Conservation (phyloP, 2,329 filamentous ascomycete genomes). For the Penicillium sp. region DNA sequence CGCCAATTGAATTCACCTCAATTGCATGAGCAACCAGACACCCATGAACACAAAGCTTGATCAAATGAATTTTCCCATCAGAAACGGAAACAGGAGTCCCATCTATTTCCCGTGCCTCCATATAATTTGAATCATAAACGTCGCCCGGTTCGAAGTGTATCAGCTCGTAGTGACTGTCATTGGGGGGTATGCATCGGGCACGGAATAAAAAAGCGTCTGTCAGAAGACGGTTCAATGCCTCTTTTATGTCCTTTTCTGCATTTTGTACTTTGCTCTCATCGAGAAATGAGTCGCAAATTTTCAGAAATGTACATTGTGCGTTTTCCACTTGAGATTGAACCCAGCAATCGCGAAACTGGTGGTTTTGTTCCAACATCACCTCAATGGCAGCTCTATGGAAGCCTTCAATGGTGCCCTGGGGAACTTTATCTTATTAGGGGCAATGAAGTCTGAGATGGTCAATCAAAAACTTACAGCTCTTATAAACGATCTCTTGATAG, state of each 20-base stretch:
- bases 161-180: not conserved
- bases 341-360: slow-evolving; percentile 1
- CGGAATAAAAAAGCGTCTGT: not conserved
- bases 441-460: too few species aligned
- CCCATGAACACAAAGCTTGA: slow-evolving; percentile 1
- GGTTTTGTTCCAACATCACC: not conserved
- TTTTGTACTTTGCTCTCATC: too few species aligned
- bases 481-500: not conserved
- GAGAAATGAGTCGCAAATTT: not conserved
- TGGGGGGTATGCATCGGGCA: not conserved
- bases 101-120: not conserved
- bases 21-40: not conserved
- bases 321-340: not conserved
- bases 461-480: not conserved
- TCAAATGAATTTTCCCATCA: not conserved
- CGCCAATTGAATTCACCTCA: not conserved
- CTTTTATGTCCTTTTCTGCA: too few species aligned
- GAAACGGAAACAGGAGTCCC: not conserved
- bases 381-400: slow-evolving; percentile 1
- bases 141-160: not conserved
- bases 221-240: too few species aligned
- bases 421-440: not conserved
- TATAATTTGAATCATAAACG: not conserved
- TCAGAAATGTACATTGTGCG: not conserved
- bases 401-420: not conserved